These are phyloP conservation scores for Saccharomyces hybrid DNA, from an alignment of 1,139 yeast genomes.

Conservation along the genomic window DNA sequence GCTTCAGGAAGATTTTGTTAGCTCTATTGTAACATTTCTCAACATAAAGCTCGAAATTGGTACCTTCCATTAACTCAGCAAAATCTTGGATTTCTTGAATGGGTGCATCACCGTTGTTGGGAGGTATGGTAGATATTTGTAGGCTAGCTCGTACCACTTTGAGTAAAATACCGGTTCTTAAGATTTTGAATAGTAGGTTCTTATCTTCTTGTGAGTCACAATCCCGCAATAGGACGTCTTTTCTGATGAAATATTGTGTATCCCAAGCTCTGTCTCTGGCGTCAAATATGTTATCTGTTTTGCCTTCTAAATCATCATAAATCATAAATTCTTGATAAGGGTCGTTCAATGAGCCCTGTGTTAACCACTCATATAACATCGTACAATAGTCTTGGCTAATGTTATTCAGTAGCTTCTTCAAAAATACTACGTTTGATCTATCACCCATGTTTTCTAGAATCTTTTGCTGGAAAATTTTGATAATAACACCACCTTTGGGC, in stretches of 20 bases:
- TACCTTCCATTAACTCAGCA: constrained; percentile 44
- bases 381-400: constrained; percentile 58
- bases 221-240: constrained; percentile 69
- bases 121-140: constrained; percentile 5
- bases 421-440: constrained; percentile 43
- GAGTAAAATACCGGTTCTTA: constrained; percentile 78
- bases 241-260: constrained; percentile 64
- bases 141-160: constrained; percentile 41
- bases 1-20: constrained; percentile 49
- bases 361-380: constrained; percentile 74
- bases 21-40: constrained; percentile 62
- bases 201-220: constrained; percentile 37
- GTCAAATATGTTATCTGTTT: constrained; percentile 30
- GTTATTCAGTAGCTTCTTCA: constrained; percentile 46
- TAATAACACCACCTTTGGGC: constrained; percentile 62
- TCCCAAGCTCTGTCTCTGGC: constrained; percentile 79
- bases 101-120: background rate
- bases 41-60: constrained; percentile 50
- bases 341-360: constrained; percentile 66
- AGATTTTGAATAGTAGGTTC: constrained; percentile 39
- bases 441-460: constrained; percentile 62
- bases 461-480: constrained; percentile 54
- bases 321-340: constrained; percentile 80
- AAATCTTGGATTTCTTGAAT: constrained; percentile 6
- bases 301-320: constrained; percentile 32